Base-by-base conservation (phyloP, 2,329 filamentous ascomycete genomes). In the Magnaporthales sp. region DNA sequence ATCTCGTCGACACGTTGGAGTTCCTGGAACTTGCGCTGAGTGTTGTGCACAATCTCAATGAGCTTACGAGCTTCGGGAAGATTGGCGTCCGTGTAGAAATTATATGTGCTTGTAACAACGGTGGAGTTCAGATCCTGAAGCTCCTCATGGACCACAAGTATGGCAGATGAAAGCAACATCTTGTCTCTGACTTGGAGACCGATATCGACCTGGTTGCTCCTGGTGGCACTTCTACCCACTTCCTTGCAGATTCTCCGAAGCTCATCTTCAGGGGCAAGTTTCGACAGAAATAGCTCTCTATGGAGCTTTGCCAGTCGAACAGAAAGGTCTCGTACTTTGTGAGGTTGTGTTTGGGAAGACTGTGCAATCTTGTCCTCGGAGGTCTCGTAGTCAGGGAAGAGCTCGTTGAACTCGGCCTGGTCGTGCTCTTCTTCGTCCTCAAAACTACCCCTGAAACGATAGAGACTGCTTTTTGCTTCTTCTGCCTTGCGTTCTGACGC, bases 61-160 rank as follows among this genome's bases (percentile, higher is more conserved):
- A 97, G 82, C 68, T 88, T 90, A 68, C 90, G 88, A 10, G 88
- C 88, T 78, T 98, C 92, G 1, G 80, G 76, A 13, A 94, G 79
- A 72, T 98, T 96, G 2, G 89, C 76, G 72, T 96, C 89, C 0
- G 86, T 89, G 76, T 99, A 99, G 76, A 99, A 97, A 77, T 97
- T 97, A 80, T 94, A 96, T 4, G 78, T 77, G 22, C 31, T 26
- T 6, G 77, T 70, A 1, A 70, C 71, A 2, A 74, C 74, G 26
- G 32, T 13, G 64, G 56, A 3, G 4, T 56, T 51, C 10, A 67
- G 27, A 3, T 63, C 66, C 22, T 63, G 75, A 31, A 87, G 76
- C 71, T 87, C 85, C 68, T 90, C 85, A 67, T 89, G 82, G 0
- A 96, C 76, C 0, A 86, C 78, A 22, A 94, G 77, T 27, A 93